phyloP scores from a whole-genome alignment of 345 rosid species.

The Pistacia atlantica region DNA sequence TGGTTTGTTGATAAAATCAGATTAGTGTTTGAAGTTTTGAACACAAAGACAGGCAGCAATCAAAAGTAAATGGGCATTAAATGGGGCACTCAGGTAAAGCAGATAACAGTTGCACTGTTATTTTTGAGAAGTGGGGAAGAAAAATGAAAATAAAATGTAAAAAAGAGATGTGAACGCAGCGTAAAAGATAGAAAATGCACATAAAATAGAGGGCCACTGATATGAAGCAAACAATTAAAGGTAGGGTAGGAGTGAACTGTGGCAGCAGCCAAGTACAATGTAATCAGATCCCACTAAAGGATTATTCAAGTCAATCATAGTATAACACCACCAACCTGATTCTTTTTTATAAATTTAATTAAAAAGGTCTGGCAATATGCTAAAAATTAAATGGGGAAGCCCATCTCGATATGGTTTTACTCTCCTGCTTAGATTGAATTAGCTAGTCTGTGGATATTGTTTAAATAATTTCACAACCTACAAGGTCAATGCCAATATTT shows the following conservation, averaged over 20 bases:
- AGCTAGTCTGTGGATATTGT: neutral
- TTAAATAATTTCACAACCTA: neutral
- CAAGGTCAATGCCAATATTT: too few species aligned
- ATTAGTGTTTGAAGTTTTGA: too few species aligned
- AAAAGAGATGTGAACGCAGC: neutral
- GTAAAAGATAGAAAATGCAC: neutral
- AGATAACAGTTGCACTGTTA: neutral
- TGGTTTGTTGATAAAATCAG: too few species aligned
- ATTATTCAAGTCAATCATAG: conserved; percentile 10
- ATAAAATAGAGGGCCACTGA: neutral
- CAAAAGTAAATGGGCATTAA: too few species aligned
- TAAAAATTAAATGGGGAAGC: neutral
- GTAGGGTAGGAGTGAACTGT: neutral
- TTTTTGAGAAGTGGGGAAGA: too few species aligned
- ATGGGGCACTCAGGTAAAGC: too few species aligned
- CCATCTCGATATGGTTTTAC: neutral
- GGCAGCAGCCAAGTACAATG: neutral
- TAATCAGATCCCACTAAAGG: conserved; percentile 7
- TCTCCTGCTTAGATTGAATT: neutral
- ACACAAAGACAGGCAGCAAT: too few species aligned
- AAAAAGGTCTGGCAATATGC: neutral
- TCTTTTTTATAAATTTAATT: neutral
- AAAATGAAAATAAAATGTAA: neutral
- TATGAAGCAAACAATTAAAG: neutral
- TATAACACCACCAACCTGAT: neutral